These are phyloP conservation scores for Rhodotorula sp. DNA, from an alignment of 1,284 basidiomycete species.

Conservation along the genomic window DNA sequence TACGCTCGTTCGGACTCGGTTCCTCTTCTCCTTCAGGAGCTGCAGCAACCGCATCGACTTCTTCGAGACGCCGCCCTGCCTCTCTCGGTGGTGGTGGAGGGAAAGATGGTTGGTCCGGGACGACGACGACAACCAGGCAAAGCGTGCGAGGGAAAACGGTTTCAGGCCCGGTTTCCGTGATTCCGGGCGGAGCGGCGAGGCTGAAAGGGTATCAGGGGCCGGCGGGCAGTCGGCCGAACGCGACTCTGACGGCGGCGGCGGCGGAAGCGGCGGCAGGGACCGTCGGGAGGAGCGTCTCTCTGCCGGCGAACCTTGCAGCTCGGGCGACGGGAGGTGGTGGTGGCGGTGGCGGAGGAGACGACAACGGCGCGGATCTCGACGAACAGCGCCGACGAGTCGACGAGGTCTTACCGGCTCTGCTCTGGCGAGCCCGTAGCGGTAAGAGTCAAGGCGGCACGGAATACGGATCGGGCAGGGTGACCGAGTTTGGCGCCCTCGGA, in stretches of 20 bases:
- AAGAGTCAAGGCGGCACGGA: too few species aligned
- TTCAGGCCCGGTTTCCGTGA: not conserved
- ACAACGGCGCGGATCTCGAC: not conserved
- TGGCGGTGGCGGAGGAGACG: not conserved
- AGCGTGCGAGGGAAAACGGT: not conserved
- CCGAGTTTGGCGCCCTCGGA: not conserved
- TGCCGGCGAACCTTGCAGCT: slow-evolving; percentile 1
- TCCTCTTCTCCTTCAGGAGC: not conserved
- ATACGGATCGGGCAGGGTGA: not conserved
- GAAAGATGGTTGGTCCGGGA: not conserved
- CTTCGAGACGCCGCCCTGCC: too few species aligned
- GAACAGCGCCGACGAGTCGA: not conserved
- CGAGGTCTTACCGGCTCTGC: not conserved
- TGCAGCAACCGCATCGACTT: not conserved
- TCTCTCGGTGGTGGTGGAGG: not conserved
- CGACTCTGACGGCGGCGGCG: too few species aligned
- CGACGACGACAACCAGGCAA: slow-evolving; percentile 3
- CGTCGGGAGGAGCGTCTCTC: slow-evolving; percentile 5
- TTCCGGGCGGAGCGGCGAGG: not conserved
- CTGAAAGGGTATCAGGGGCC: slow-evolving; percentile 13
- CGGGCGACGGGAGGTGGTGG: not conserved
- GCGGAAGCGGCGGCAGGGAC: not conserved
- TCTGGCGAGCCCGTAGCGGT: not conserved
- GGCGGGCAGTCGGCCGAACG: not conserved
- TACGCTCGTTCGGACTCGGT: slow-evolving; percentile 1